Evolutionary conservation across 2,329 filamentous ascomycete genomes (phyloP), one percentile per base, ranked within the genome.

Genomic region (Fusarium longipes): DNA sequence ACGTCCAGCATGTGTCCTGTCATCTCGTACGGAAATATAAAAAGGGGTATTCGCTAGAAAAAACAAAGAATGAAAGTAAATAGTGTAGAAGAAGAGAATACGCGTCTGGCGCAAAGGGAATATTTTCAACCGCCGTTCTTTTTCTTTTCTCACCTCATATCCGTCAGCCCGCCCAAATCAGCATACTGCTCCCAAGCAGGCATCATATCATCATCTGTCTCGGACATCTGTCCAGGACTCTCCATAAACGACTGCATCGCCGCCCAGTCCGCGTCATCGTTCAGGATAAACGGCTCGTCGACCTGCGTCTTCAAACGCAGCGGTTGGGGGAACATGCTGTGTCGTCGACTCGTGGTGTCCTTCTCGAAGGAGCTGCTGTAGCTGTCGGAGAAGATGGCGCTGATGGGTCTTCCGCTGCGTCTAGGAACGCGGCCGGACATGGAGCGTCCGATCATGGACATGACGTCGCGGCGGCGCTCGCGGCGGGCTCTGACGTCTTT

Each of bases 151-250:
- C 68, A 79, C 40, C 70, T 70, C 67, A 78, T 73, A 59, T 79
- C 77, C 3, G 78, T 83, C 44, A 83, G 68, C 0, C 82, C 82
- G 32, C 82, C 82, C 6, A 84, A 70, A 14, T 82, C 80, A 27
- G 77, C 75, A 61, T 82, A 84, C 70, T 83, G 80, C 64, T 81
- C 82, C 82, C 81, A 84, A 6, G 78, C 78, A 5, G 79, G 75
- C 56, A 77, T 70, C 29, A 68, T 70, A 20, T 72, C 67, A 30
- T 70, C 70, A 20, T 72, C 70, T 11, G 49, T 63, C 22, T 56
- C 57, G 7, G 64, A 48, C 12, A 57, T 53, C 6, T 64, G 62
- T 11, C 57, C 63, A 9, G 62, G 63, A 27, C 66, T 73, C 30
- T 77, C 75, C 53, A 80, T 73, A 42, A 79, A 79, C 2, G 71